phyloP scores from a whole-genome alignment of 352 stramenopile species.

The Phytophthora ohioensis region DNA sequence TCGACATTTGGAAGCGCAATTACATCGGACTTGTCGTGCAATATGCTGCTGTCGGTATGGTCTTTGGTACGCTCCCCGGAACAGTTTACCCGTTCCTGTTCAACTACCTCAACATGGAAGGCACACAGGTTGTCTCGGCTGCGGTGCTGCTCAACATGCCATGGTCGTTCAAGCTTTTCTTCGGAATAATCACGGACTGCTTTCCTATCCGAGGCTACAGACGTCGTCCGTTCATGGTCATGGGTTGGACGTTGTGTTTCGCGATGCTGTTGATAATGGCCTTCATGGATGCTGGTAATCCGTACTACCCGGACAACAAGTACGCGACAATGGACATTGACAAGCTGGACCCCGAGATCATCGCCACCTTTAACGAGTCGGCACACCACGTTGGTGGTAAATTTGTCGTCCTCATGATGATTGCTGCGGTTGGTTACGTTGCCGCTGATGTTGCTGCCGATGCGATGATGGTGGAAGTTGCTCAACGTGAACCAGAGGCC shows the following conservation, averaged over 20 bases:
- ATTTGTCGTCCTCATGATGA: constrained; percentile 62
- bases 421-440: constrained; percentile 56
- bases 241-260: constrained; percentile 61
- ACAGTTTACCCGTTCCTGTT: constrained; percentile 60
- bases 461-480: constrained; percentile 53
- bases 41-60: constrained; percentile 52
- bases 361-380: constrained; percentile 41
- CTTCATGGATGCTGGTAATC: constrained; percentile 37
- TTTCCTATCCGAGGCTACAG: constrained; percentile 60
- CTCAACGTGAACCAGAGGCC: constrained; percentile 42
- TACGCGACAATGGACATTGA: constrained; percentile 36
- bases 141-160: constrained; percentile 49
- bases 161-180: constrained; percentile 72
- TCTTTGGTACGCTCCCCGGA: constrained; percentile 48
- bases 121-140: constrained; percentile 51
- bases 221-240: constrained; percentile 64
- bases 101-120: constrained; percentile 62
- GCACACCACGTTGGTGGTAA: constrained; percentile 44
- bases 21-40: constrained; percentile 55
- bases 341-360: constrained; percentile 31
- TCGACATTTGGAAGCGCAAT: constrained; percentile 48
- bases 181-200: constrained; percentile 60
- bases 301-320: constrained; percentile 53
- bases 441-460: constrained; percentile 52
- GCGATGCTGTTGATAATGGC: constrained; percentile 57